Evolutionary conservation across 23 red algal species (phyloP), one percentile per base, ranked within the genome.

Genomic region (Gracilaria vermiculophylla): DNA sequence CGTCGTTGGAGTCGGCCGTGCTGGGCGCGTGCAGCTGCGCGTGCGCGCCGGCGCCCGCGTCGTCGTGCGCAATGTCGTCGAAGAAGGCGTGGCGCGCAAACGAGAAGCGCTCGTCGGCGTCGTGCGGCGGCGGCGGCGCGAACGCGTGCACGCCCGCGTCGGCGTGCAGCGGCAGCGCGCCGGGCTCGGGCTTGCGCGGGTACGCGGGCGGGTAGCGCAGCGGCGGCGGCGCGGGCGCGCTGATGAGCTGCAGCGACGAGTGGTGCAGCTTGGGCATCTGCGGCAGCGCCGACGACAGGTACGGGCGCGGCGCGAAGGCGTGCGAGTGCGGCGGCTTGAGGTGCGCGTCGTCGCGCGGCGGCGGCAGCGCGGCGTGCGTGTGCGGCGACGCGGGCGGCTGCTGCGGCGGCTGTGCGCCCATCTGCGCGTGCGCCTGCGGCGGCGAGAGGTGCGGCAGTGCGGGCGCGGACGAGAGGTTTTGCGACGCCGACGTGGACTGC

Each of bases 61-160:
- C 83, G 34, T 87, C 65, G 14, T 74, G 48, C 12, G 65, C 47
- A 8, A 87, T 17, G 39, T 87, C 83, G 33, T 87, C 83, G 67
- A 87, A 87, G 34, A 87, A 76, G 32, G 36, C 32, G 16, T 71
- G 64, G 5, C 67, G 64, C 34, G 40, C 51, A 43, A 87, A 86
- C 41, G 81, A n/a, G 40, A 87, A 87, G 20, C 70, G 66, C 32
- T 76, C 83, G 16, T 87, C 80, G 58, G 49, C 37, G n/a, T 87
- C 83, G 42, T 87, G 83, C 47, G 64, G 25, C 19, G 83, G 83
- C 47, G 64, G 25, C 19, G 83, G 66, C 33, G 44, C 61, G 40
- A 87, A 87, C 51, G 83, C 23, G 25, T 87, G 83, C 40, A 87
- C 67, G 20, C 2, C 11, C 3, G 67, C 45, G 25, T 87, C 83